phyloP scores from a whole-genome alignment of 1,284 basidiomycete species.

The Clitocybe nebularis region DNA sequence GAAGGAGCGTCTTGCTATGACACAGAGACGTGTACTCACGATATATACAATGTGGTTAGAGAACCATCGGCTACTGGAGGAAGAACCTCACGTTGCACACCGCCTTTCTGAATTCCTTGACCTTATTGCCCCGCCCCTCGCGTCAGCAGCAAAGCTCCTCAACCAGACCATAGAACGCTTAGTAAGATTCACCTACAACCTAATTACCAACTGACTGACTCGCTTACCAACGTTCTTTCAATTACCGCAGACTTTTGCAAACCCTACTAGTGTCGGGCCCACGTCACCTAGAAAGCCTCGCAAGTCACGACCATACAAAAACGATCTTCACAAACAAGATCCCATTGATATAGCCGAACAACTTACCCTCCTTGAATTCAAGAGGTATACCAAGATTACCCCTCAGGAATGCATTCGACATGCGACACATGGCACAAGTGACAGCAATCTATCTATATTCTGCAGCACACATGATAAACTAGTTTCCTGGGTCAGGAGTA shows the following conservation, averaged over 20 bases:
- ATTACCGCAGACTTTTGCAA: constrained; percentile 17
- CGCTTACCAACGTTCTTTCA: no score
- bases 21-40: constrained; percentile 53
- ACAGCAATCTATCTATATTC: constrained; percentile 48
- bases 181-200: constrained; percentile 31
- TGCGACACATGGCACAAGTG: constrained; percentile 33
- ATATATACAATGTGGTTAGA: constrained; percentile 61
- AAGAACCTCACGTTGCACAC: constrained; percentile 57
- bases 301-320: constrained; percentile 42
- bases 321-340: constrained; percentile 52
- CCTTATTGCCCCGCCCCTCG: constrained; percentile 41
- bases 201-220: constrained; percentile 6
- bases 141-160: constrained; percentile 46
- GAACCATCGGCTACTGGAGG: constrained; percentile 54
- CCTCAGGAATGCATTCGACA: constrained; percentile 61
- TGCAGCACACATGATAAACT: constrained; percentile 59
- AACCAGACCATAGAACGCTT: constrained; percentile 50
- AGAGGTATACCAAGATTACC: constrained; percentile 54
- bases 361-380: constrained; percentile 54
- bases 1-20: constrained; percentile 57
- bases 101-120: constrained; percentile 54
- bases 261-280: constrained; percentile 18
- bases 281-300: constrained; percentile 32
- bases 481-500: constrained; percentile 61
- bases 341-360: constrained; percentile 60